Evolutionary conservation across 352 stramenopile genomes (phyloP), one percentile per base, ranked within the genome.

Genomic region (Hyaloperonospora brassicae): DNA sequence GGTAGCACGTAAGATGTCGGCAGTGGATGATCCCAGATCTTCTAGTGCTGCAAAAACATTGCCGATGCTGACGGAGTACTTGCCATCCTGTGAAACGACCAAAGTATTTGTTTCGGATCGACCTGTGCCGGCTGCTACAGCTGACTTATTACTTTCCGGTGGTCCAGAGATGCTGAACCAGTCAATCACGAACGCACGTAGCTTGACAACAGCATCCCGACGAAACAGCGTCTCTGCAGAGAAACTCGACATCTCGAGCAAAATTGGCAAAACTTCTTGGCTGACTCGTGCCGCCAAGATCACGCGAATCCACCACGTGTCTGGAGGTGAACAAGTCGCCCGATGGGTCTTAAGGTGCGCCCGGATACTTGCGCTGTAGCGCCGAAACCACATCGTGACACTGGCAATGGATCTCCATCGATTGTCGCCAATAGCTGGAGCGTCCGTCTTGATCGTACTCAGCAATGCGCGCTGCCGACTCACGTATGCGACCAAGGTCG

Each of bases 271-370:
- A 9, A 30, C 47, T 55, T 66, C 57, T 23, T 60, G 62, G 6
- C 51, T 46, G 9, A 70, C 59, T 44, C 57, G 47, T 31, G 58
- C 62, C 23, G 41, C 54, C 13, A 70, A 1, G 17, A 57, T 41
- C 21, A 66, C 23, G 14, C 48, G 52, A 34, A 64, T 52, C 62
- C 62, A 70, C 62, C 59, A 67, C 40, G 50, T 52, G 45, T 47
- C 11, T 5, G 49, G 23, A 17, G 62, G 62, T 14, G 53, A 52
- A n/a, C 30, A 60, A 41, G 34, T 24, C 22, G 49, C 14, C 21
- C 57, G 45, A 23, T 56, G n/a, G 13, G 21, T 49, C 13, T 50
- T 34, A 10, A 69, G 41, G 31, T 65, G 58, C 23, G 57, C 48
- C 30, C 57, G 57, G 24, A 70, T 63, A 44, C 42, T 63, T 5